Evolutionary conservation across 495 filamentous ascomycete species (phyloP).

Genomic region (Xylaria cubensis): DNA sequence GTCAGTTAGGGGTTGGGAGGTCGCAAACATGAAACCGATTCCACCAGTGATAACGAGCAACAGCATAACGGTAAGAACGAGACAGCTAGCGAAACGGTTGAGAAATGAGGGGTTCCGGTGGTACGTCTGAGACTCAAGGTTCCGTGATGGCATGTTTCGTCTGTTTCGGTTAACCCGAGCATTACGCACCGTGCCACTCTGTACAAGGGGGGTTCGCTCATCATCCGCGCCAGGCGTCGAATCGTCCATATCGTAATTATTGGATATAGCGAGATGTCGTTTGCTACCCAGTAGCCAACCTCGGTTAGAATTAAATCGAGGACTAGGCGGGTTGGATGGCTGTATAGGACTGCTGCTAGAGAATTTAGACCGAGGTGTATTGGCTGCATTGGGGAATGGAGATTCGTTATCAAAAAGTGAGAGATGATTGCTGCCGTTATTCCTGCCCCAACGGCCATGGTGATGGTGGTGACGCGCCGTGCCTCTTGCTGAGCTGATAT

Average conservation of each 20-base stretch:
- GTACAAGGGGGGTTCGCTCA: conserved; percentile 83
- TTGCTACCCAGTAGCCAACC: conserved; percentile 39
- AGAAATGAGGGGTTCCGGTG: conserved; percentile 65
- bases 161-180: conserved; percentile 67
- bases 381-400: conserved; percentile 59
- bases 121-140: conserved; percentile 77
- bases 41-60: conserved; percentile 78
- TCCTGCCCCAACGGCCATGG: conserved; percentile 69
- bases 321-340: conserved; percentile 67
- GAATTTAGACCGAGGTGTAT: conserved; percentile 47
- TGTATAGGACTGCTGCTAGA: conserved; percentile 54
- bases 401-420: conserved; percentile 81
- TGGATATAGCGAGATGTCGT: conserved; percentile 44
- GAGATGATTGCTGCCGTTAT: conserved; percentile 67
- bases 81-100: conserved; percentile 78
- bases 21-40: conserved; percentile 85
- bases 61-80: conserved; percentile 76
- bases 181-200: conserved; percentile 55
- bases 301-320: conserved; percentile 44
- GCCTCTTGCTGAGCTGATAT: conserved; percentile 67
- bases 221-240: conserved; percentile 76
- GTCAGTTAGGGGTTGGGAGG: conserved; percentile 83
- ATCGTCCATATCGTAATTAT: conserved; percentile 61
- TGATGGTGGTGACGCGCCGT: conserved; percentile 72
- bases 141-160: conserved; percentile 63